Evolutionary conservation across 2,329 filamentous ascomycete genomes (phyloP), one percentile per base, ranked within the genome.

Genomic region (Calonectria pseudoturangicola): DNA sequence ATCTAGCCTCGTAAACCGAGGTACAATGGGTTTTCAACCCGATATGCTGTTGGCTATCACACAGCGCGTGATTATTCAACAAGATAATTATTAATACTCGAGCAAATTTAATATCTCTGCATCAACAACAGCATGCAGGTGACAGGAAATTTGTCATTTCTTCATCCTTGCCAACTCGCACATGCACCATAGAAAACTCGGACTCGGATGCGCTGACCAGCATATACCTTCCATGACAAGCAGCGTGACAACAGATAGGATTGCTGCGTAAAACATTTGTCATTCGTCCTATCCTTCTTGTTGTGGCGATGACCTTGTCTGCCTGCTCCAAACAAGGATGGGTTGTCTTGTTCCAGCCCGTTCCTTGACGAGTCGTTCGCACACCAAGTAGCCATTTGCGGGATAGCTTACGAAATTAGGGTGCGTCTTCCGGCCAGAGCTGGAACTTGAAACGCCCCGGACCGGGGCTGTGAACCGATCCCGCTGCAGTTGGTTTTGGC

Each of bases 171-270:
- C 18, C 18, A 54, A n/a, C 9, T 4, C 13, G 18, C 27, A 18
- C 28, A 18, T 9, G 28, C 16, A 9, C 15, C 10, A 28, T 54
- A 3, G 8, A 8, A 4, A 3, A n/a, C 0, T 21, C 28, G 28
- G 15, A 21, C 16, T 48, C 9, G 18, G 50, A 54, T 21, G 28
- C 27, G 9, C 4, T 54, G 18, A 15, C 50, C 28, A 21, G 28
- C 28, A 54, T 54, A 21, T 54, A 36, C 47, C 47, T 50, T 50
- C 25, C 47, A 50, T 28, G 9, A 50, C 25, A 50, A 50, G 12
- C 47, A 28, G 16, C 12, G 25, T 12, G 25, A 50, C 1, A 50
- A 16, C 47, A 13, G n/a, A 48, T 48, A 36, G 50, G 28, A 54
- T 33, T 27, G 18, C 28, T 54, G 50, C 50, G 30, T 54, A 21